Percentiles rank a stretch among this genome's conserved stretches.
Conservation (phyloP, 768 basidiomycete species). For the Ramaria sp. region DNA sequence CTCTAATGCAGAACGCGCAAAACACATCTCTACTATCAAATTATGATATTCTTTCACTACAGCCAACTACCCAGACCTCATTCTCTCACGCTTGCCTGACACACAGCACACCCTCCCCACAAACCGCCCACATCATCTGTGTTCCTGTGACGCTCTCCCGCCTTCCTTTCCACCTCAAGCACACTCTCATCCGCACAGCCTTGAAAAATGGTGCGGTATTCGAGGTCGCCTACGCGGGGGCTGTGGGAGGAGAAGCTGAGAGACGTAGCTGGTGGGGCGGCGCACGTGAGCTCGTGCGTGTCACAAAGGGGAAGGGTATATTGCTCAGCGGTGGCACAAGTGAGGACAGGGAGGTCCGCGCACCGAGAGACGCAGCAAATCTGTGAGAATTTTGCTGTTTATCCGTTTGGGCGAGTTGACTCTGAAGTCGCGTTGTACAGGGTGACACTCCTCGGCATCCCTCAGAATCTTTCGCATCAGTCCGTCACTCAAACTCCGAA, state of each 20-base stretch:
- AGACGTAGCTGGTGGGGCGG: conserved; percentile 83
- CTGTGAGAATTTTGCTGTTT: conserved; percentile 36
- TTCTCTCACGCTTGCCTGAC: conserved; percentile 77
- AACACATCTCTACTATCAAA: conserved; percentile 47
- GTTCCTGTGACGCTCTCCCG: conserved; percentile 70
- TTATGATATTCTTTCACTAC: conserved; percentile 71
- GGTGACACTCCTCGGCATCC: conserved; percentile 51
- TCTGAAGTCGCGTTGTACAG: conserved; percentile 31
- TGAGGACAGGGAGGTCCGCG: conserved; percentile 51
- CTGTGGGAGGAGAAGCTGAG: conserved; percentile 52
- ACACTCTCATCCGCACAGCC: conserved; percentile 72
- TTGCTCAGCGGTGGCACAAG: conserved; percentile 60
- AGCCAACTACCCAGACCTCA: conserved; percentile 59
- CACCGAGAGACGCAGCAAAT: conserved; percentile 65
- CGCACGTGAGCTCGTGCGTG: conserved; percentile 64
- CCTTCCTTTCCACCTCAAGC: conserved; percentile 71
- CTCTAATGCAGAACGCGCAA: conserved; percentile 48
- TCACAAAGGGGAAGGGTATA: conserved; percentile 71
- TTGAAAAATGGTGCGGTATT: conserved; percentile 76
- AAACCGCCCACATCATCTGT: conserved; percentile 74
- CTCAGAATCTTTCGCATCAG: conserved; percentile 58
- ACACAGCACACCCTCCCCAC: conserved; percentile 60
- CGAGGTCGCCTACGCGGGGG: conserved; percentile 70
- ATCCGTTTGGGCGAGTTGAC: too few species aligned
- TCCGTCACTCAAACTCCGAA: conserved; percentile 50